A percentile compares a stretch with the other conserved stretches of the same genome.
Conservation (phyloP, 768 basidiomycete genomes). For the Suillus hirtellus region DNA sequence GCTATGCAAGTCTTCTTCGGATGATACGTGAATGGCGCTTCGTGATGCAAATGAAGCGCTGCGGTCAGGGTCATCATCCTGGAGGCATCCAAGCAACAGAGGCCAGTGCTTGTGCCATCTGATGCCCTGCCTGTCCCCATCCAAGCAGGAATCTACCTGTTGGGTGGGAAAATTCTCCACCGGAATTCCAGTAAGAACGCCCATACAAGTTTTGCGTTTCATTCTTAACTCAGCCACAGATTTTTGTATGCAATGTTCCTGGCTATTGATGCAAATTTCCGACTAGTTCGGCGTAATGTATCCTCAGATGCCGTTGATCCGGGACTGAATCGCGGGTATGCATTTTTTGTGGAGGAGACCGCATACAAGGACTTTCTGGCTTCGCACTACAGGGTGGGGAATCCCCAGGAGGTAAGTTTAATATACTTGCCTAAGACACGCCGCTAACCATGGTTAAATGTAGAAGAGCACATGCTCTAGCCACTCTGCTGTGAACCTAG, state of each 20-base stretch:
- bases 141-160: conserved; percentile 10
- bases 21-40: not conserved
- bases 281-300: conserved; percentile 26
- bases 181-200: not conserved
- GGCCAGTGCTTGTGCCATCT: not conserved
- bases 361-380: conserved; percentile 19
- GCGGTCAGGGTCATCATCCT: not conserved
- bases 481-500: no score
- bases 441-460: not conserved
- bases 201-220: no score
- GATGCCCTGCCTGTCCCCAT: conserved; percentile 12
- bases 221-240: no score
- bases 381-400: conserved; percentile 8
- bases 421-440: not conserved
- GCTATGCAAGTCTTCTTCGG: not conserved
- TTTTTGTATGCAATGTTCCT: conserved; percentile 29
- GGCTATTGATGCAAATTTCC: conserved; percentile 34
- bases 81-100: not conserved
- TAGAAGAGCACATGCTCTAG: not conserved
- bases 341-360: conserved; percentile 28
- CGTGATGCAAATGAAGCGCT: not conserved
- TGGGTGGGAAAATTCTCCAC: not conserved
- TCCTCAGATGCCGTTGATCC: conserved; percentile 29
- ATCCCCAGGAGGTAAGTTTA: conserved; percentile 3
- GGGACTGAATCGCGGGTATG: conserved; percentile 24